Conservation (phyloP, 1,284 basidiomycete genomes). For the Stygiomarasmius scandens region DNA sequence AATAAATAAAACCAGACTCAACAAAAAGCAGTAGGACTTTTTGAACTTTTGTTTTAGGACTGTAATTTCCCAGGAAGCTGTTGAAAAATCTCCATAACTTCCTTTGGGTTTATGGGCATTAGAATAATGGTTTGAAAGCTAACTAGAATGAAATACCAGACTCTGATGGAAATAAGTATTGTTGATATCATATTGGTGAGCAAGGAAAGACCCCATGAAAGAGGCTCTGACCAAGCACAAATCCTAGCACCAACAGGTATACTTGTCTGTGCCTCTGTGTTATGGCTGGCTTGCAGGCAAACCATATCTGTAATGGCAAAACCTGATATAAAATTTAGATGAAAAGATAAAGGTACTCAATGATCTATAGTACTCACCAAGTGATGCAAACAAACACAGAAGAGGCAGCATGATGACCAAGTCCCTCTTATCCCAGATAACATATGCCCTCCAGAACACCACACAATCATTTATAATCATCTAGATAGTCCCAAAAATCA, state of each 20-base stretch:
- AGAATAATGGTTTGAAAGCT: background rate
- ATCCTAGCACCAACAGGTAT: background rate
- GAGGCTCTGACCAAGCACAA: background rate
- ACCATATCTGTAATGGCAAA: background rate
- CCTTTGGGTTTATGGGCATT: background rate
- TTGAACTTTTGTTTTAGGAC: background rate
- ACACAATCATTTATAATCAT: slow-evolving; percentile 2
- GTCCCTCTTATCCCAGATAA: background rate
- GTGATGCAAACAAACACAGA: background rate
- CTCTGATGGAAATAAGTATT: slow-evolving; percentile 3
- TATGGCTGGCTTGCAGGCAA: background rate
- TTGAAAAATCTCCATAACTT: background rate
- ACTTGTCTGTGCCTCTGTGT: background rate
- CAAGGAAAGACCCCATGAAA: slow-evolving; percentile 1
- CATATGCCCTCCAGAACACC: slow-evolving; percentile 8
- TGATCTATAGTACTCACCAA: background rate
- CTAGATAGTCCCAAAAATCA: background rate
- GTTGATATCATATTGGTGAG: slow-evolving; percentile 1
- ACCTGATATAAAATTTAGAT: background rate
- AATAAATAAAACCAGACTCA: slow-evolving; percentile 6
- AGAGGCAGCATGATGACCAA: slow-evolving; percentile 2
- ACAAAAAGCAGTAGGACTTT: slow-evolving; percentile 2
- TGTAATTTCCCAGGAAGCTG: background rate
- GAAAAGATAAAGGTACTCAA: too few species aligned
- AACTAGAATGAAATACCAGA: too few species aligned